These are phyloP conservation scores for Warburgia ugandensis DNA, from an alignment of 164 flowering plant genomes.

Conservation along the genomic window DNA sequence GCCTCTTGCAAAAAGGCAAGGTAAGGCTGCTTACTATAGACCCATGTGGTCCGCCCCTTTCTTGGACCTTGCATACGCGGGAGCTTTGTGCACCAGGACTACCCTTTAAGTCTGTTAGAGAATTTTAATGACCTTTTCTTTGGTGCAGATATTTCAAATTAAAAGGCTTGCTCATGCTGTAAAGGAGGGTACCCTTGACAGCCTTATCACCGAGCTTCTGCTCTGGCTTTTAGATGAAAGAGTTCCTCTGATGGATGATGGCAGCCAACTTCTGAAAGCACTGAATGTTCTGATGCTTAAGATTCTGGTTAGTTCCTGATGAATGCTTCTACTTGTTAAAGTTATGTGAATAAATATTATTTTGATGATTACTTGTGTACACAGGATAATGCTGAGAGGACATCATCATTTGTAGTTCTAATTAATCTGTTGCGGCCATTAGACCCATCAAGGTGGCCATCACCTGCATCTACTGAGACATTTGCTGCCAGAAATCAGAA, in stretches of 20 bases:
- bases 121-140: too few relatives aligned
- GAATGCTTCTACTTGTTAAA: too few relatives aligned
- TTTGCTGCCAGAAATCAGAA: conserved; percentile 74
- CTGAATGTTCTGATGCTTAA: conserved; percentile 97
- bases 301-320: conserved; percentile 71
- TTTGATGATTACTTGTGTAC: too few relatives aligned
- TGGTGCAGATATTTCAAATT: conserved; percentile 83
- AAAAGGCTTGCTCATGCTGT: conserved; percentile 92
- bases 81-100: too few relatives aligned
- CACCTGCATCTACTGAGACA: conserved; percentile 61
- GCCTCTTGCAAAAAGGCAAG: too few relatives aligned
- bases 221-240: conserved; percentile 99
- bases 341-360: too few relatives aligned
- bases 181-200: conserved; percentile 81
- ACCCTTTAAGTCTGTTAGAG: too few relatives aligned
- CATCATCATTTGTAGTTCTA: conserved; percentile 89
- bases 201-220: conserved; percentile 86
- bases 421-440: conserved; percentile 85
- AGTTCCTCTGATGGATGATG: conserved; percentile 97
- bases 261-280: conserved; percentile 93
- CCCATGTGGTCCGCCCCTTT: too few relatives aligned
- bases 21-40: too few relatives aligned
- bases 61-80: too few relatives aligned
- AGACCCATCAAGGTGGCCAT: conserved; percentile 95
- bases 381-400: conserved; percentile 98